Percentiles rank a stretch among this genome's conserved stretches.
phyloP scores from a whole-genome alignment of 306 rosid genomes.

The Cucumis melo region DNA sequence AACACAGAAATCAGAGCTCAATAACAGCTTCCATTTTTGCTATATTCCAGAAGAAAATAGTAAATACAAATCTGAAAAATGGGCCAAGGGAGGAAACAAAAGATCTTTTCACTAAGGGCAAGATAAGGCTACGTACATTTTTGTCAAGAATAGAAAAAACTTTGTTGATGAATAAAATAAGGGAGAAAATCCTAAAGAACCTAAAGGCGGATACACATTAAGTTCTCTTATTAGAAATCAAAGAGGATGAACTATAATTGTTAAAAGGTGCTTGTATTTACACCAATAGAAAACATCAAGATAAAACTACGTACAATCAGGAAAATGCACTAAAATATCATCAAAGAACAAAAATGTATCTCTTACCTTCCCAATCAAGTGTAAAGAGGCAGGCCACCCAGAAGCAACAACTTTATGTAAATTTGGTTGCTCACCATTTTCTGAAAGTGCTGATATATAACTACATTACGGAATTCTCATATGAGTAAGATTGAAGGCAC shows the following conservation, averaged over 20 bases:
- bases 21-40: neutral
- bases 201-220: no score
- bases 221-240: no score
- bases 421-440: slow-evolving; percentile 39
- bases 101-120: neutral
- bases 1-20: neutral
- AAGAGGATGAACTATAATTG: no score
- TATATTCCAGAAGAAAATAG: neutral
- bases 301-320: neutral
- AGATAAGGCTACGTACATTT: neutral
- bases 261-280: no score
- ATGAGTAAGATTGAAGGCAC: slow-evolving; percentile 4
- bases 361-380: slow-evolving; percentile 90
- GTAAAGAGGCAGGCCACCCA: slow-evolving; percentile 88
- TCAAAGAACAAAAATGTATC: slow-evolving; percentile 2
- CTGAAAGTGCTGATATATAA: slow-evolving; percentile 84
- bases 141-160: no score
- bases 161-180: no score
- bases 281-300: neutral
- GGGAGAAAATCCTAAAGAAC: no score
- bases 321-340: neutral
- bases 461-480: slow-evolving; percentile 23
- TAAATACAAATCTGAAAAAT: neutral
- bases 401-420: slow-evolving; percentile 53
- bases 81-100: neutral